Base-by-base conservation (phyloP, 371 early-diverging fungal genomes). In the Rhizopus microsporus region DNA sequence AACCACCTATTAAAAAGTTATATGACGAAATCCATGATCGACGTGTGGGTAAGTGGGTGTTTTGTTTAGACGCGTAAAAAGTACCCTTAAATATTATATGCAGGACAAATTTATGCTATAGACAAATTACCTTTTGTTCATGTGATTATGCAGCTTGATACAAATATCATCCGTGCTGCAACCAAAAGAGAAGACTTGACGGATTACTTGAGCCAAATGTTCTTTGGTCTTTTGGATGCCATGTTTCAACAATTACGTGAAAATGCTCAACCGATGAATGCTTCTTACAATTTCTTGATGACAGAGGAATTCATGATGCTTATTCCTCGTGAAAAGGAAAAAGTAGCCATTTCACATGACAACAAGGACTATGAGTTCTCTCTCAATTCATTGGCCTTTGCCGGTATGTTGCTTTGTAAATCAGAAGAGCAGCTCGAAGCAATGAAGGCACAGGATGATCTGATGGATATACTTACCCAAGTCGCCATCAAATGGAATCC, bases 221-320 rank as follows among this genome's bases (percentile, higher is more conserved):
- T 72, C 45, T 79, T 76, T 63, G 75, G 77, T 31, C 52, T 83
- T 13, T 57, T 81, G 49, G 77, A 81, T 40, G 58, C 67, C 50
- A 79, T 79, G 78, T 72, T 79, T 16, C 77, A 80, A 33, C 81
- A 75, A 42, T 57, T 76, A 31, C 76, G 81, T 34, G 67, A 69
- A 40, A 67, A 75, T 32, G 64, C 65, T 5, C 40, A 52, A 3
- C 46, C 63, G 15, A 23, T 52, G 4, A 58, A 62, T 17, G 53
- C 59, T 1, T 83, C 87, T 2, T 89, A 88, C 60, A 89, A 88
- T 56, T 77, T 89, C 61, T 62, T 92, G 45, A 66, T 90, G 69
- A 90, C 91, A 2, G 52, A 66, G 5, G 71, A 82, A n/a, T 90
- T 86, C 60, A 85, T 90, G 86, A 67, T 90, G 75, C 67, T 88